Conservation (phyloP, 1,284 basidiomycete species). For the Clitocybe nebularis region DNA sequence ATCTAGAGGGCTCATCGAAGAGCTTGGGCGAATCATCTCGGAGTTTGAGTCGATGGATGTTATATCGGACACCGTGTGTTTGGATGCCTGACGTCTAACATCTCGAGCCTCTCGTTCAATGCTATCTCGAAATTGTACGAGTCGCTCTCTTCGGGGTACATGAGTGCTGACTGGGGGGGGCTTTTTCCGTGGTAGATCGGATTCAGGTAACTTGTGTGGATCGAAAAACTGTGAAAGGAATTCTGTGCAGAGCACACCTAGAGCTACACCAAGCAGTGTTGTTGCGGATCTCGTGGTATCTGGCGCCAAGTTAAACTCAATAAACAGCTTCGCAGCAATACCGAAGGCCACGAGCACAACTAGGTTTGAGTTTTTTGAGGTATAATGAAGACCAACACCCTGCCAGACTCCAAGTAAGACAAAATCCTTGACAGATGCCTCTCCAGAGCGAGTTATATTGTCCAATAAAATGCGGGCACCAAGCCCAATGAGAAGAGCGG, state of each 20-base stretch:
- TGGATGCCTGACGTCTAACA: constrained; percentile 20
- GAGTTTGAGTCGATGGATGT: constrained; percentile 59
- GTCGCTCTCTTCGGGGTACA: constrained; percentile 22
- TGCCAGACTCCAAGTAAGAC: constrained; percentile 71
- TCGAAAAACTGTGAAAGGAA: constrained; percentile 61
- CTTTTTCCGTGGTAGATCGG: constrained; percentile 25
- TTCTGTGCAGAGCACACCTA: constrained; percentile 65
- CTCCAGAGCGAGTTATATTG: constrained; percentile 40
- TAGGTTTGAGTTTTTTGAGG: constrained; percentile 51
- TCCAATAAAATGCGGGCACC: constrained; percentile 69
- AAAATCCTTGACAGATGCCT: constrained; percentile 50
- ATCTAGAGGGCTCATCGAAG: constrained; percentile 59
- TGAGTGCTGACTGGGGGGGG: constrained; percentile 14
- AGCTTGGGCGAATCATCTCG: constrained; percentile 53
- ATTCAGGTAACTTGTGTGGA: constrained; percentile 14
- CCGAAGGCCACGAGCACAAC: constrained; percentile 52
- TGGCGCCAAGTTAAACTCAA: constrained; percentile 52
- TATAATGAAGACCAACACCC: constrained; percentile 68
- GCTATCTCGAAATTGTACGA: constrained; percentile 31
- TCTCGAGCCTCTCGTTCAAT: constrained; percentile 30
- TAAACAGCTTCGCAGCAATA: constrained; percentile 55
- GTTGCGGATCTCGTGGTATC: constrained; percentile 51
- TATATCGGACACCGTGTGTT: constrained; percentile 42
- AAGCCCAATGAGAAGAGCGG: constrained; percentile 50
- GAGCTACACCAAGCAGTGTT: constrained; percentile 57